Evolutionary conservation across 169 alveolate genomes (phyloP).

Genomic region (Plasmodium falciparum): DNA sequence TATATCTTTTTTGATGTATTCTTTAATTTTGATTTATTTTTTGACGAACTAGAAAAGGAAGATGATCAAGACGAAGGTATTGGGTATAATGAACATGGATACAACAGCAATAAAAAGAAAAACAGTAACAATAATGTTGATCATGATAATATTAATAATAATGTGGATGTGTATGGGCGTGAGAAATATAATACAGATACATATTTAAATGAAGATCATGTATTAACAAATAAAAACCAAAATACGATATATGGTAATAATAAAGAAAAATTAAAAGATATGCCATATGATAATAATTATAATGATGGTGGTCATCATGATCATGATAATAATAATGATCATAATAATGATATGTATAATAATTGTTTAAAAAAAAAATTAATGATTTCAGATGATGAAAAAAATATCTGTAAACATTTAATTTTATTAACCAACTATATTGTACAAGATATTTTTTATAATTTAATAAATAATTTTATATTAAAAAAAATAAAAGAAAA

Average conservation of each 20-base stretch:
- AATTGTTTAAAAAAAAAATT: constrained; percentile 60
- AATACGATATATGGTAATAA: not conserved
- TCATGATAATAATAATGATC: not conserved
- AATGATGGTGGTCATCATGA: not conserved
- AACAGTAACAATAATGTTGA: not conserved
- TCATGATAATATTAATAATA: not conserved
- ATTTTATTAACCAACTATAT: constrained; percentile 63
- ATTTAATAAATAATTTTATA: constrained; percentile 59
- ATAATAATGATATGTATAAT: constrained; percentile 32
- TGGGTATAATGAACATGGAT: not conserved
- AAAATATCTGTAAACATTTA: constrained; percentile 70
- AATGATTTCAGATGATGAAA: constrained; percentile 43
- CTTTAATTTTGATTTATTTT: constrained; percentile 49
- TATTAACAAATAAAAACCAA: no score
- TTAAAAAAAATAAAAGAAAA: constrained; percentile 65
- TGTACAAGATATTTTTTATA: constrained; percentile 66
- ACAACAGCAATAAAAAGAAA: not conserved
- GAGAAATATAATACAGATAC: no score
- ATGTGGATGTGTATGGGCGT: no score
- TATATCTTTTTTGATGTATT: constrained; percentile 58
- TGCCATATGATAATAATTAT: not conserved
- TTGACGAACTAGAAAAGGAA: constrained; percentile 33
- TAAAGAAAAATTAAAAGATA: no score
- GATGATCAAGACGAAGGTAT: not conserved
- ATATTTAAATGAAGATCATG: no score